A percentile compares a stretch with the other conserved stretches of the same genome.
phyloP scores from a whole-genome alignment of 495 filamentous ascomycete genomes.

The Penicillium dipodomyicola region DNA sequence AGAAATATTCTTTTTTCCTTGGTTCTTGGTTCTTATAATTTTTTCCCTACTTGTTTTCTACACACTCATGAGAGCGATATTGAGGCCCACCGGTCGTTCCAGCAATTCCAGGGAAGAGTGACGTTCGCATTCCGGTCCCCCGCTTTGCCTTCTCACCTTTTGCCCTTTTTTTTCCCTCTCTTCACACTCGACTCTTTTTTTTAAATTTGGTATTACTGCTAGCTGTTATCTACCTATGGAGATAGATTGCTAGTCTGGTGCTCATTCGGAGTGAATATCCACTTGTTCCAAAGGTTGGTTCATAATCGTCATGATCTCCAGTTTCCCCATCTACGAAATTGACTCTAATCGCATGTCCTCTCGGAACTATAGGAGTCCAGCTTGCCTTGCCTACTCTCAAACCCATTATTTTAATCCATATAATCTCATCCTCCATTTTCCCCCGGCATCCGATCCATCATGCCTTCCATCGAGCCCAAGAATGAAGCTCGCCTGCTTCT shows the following conservation, averaged over 20 bases:
- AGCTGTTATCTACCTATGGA: not conserved
- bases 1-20: not conserved
- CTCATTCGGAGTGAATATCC: constrained; percentile 5
- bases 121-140: constrained; percentile 1
- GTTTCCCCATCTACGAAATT: constrained; percentile 12
- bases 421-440: not conserved
- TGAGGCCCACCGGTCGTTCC: constrained; percentile 3
- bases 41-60: not conserved
- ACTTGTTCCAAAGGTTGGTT: constrained; percentile 3
- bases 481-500: constrained; percentile 63
- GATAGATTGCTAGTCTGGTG: constrained; percentile 5
- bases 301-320: constrained; percentile 6
- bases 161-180: not conserved
- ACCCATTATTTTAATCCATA: not conserved
- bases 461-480: constrained; percentile 36
- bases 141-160: not conserved
- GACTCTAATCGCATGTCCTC: constrained; percentile 11
- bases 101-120: constrained; percentile 1
- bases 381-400: not conserved
- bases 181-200: not conserved
- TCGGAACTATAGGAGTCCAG: not conserved
- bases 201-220: not conserved
- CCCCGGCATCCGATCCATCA: constrained; percentile 12
- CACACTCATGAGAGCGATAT: constrained; percentile 2
- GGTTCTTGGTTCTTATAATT: not conserved